Percentiles rank a stretch among this genome's conserved stretches.
Evolutionary conservation across 2,329 filamentous ascomycete species (phyloP).

Genomic region (Akanthomyces uredinophilus): DNA sequence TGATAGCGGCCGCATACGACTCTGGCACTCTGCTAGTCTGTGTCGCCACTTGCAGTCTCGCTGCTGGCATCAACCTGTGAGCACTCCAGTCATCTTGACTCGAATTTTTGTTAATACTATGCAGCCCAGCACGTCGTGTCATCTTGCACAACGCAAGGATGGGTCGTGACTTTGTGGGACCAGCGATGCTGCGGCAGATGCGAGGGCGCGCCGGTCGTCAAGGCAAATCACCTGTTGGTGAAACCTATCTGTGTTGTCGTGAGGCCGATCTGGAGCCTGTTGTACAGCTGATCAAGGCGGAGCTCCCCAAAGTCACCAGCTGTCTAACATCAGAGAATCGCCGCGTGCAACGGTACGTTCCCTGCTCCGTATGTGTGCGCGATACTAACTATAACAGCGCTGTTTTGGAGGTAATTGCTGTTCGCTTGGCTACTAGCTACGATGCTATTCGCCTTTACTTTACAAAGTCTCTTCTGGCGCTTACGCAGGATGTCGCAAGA

Average conservation of each 20-base stretch:
- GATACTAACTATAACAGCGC: constrained; percentile 44
- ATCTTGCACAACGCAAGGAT: constrained; percentile 71
- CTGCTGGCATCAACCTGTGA: constrained; percentile 73
- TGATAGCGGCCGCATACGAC: constrained; percentile 68
- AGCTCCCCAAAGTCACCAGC: constrained; percentile 65
- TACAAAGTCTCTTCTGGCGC: constrained; percentile 59
- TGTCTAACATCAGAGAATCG: constrained; percentile 62
- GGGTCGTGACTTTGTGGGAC: constrained; percentile 71
- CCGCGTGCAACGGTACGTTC: constrained; percentile 57
- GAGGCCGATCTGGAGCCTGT: constrained; percentile 64
- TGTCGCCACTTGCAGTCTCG: constrained; percentile 72
- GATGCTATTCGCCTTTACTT: constrained; percentile 65
- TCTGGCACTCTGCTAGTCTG: constrained; percentile 62
- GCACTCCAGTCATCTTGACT: constrained; percentile 11
- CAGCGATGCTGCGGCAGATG: constrained; percentile 78
- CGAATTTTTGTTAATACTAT: constrained; percentile 15
- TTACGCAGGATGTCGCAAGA: constrained; percentile 45
- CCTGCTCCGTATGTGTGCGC: neutral
- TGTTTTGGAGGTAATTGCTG: constrained; percentile 64
- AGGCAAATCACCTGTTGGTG: constrained; percentile 71
- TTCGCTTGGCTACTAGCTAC: constrained; percentile 59
- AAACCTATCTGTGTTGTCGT: constrained; percentile 72
- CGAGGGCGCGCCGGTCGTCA: constrained; percentile 71
- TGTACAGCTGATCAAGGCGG: constrained; percentile 64
- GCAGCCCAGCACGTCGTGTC: constrained; percentile 59